Conservation (phyloP, 2,329 filamentous ascomycete genomes). For the Trichoderma sp. region DNA sequence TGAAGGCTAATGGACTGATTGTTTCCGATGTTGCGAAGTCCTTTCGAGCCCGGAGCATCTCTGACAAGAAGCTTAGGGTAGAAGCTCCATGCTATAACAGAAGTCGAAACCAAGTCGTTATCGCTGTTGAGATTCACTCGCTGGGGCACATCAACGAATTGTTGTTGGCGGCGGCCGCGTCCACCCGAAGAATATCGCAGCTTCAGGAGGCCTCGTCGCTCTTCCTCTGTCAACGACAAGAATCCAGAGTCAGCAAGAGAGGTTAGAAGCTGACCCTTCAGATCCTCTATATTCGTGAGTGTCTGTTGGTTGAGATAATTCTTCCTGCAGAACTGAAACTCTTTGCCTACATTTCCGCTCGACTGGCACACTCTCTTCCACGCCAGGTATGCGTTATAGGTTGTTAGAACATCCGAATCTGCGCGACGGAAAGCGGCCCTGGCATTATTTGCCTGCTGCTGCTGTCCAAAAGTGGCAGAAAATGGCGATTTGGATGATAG, state of each 20-base stretch:
- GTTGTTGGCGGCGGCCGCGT: conserved; percentile 63
- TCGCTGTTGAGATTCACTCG: conserved; percentile 75
- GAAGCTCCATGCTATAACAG: conserved; percentile 91
- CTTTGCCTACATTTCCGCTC: conserved; percentile 64
- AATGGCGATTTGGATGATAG: conserved; percentile 95
- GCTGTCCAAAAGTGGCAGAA: conserved; percentile 80
- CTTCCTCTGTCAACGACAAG: conserved; percentile 72
- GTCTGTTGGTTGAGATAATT: conserved; percentile 92
- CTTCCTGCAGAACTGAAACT: conserved; percentile 90
- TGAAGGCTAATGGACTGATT: conserved; percentile 89
- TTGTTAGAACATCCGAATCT: conserved; percentile 88
- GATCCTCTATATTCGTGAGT: conserved; percentile 87
- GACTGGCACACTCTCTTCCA: conserved; percentile 85
- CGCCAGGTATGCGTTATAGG: conserved; percentile 88
- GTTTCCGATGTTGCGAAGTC: conserved; percentile 88
- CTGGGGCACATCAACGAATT: conserved; percentile 81
- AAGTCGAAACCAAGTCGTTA: conserved; percentile 77
- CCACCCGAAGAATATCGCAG: conserved; percentile 62
- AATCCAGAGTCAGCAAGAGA: conserved; percentile 86
- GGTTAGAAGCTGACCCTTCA: conserved; percentile 88
- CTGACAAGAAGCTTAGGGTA: conserved; percentile 89
- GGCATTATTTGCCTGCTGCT: conserved; percentile 78
- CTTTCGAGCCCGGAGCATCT: conserved; percentile 71
- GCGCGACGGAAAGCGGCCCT: conserved; percentile 78
- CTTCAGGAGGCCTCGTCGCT: conserved; percentile 70